Percentiles rank a stretch among this genome's conserved stretches.
Conservation (phyloP, 2,329 filamentous ascomycete genomes). For the Pseudogymnoascus sp. region DNA sequence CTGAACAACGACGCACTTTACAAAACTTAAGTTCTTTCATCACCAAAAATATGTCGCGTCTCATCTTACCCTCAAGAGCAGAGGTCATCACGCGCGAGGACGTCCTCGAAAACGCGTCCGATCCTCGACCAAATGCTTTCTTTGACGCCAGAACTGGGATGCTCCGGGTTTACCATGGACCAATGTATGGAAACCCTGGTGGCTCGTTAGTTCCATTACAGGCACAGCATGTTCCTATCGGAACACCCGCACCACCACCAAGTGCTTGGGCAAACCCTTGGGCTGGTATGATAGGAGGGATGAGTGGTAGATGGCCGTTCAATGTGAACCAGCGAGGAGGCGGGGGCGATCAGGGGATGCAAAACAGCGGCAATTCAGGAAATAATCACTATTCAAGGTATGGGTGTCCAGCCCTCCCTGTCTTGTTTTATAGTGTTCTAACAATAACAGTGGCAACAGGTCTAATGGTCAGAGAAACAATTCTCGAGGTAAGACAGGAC, state of each 20-base stretch:
- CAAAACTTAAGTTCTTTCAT: conserved; percentile 11
- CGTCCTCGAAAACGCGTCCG: conserved; percentile 44
- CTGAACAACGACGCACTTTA: conserved; percentile 5
- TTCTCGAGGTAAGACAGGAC: not conserved
- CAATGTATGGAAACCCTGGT: conserved; percentile 46
- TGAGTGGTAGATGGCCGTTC: not conserved
- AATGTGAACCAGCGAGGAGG: not conserved
- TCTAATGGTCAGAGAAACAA: not conserved
- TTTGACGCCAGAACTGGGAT: conserved; percentile 47
- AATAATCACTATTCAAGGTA: conserved; percentile 8
- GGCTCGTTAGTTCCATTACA: conserved; percentile 41
- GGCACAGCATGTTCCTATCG: conserved; percentile 24
- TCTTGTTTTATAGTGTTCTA: not conserved
- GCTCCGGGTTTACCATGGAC: conserved; percentile 52
- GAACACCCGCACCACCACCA: conserved; percentile 1
- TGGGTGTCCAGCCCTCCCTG: not conserved
- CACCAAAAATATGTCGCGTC: conserved; percentile 30
- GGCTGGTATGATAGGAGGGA: not conserved
- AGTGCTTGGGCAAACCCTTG: not conserved
- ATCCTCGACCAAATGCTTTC: conserved; percentile 55
- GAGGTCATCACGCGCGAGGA: conserved; percentile 51
- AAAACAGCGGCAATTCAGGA: not conserved
- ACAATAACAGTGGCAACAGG: not conserved
- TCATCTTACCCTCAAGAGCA: conserved; percentile 42
- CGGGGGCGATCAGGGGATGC: not conserved